These are phyloP conservation scores for Nakaseomyces bracarensis DNA, from an alignment of 1,139 yeast genomes.

Conservation along the genomic window DNA sequence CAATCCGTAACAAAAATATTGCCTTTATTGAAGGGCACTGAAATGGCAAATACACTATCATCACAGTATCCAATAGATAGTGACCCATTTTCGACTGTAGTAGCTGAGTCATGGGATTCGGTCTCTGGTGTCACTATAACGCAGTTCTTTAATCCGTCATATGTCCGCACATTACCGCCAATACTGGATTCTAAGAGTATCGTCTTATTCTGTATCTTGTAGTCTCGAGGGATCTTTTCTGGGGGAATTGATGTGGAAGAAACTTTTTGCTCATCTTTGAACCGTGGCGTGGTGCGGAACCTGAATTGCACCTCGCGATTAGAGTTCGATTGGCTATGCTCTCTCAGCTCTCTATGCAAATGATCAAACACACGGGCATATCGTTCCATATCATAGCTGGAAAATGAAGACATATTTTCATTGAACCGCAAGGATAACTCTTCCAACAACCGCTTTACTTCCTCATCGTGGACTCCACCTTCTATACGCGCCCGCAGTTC, in stretches of 20 bases:
- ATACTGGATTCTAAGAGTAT: background rate
- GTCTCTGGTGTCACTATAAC: background rate
- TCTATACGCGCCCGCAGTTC: background rate
- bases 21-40: conserved; percentile 14
- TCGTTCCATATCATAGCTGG: background rate
- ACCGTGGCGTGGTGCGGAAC: background rate
- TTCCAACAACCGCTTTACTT: background rate
- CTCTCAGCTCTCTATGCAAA: background rate
- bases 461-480: background rate
- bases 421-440: background rate
- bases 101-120: background rate
- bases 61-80: conserved; percentile 2
- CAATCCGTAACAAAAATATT: conserved; percentile 19
- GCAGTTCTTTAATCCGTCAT: background rate
- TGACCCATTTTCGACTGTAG: background rate
- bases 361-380: background rate
- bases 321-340: too few species aligned
- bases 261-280: background rate
- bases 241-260: background rate
- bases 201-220: background rate
- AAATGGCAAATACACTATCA: background rate
- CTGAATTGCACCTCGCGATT: background rate
- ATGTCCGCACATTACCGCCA: background rate
- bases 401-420: background rate
- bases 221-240: too few species aligned